Conservation (phyloP, 768 basidiomycete species). For the Calocybe cyanea region DNA sequence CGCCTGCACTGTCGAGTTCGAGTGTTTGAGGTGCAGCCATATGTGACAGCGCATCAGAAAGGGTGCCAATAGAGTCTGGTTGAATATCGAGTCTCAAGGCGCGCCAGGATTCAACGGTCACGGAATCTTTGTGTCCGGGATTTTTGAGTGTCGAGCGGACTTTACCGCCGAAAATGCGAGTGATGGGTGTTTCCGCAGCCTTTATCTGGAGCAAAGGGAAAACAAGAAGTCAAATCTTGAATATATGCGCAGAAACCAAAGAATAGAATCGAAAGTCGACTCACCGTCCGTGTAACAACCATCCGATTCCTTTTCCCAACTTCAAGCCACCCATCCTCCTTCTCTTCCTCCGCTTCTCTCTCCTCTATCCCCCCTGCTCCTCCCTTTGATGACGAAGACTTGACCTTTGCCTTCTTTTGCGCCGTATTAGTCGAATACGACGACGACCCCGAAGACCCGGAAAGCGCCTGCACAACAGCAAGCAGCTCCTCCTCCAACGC, state of each 20-base stretch:
- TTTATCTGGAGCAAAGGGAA: slow-evolving; percentile 50
- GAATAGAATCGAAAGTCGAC: slow-evolving; percentile 23
- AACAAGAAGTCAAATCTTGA: neutral
- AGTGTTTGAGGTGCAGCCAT: slow-evolving; percentile 80
- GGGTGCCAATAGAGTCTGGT: slow-evolving; percentile 50
- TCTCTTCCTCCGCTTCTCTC: slow-evolving; percentile 19
- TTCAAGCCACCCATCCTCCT: slow-evolving; percentile 84
- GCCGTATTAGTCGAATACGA: no score
- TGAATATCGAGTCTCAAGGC: slow-evolving; percentile 88
- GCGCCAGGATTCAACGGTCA: slow-evolving; percentile 90
- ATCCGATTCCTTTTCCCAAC: slow-evolving; percentile 86
- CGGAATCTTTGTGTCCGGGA: slow-evolving; percentile 81
- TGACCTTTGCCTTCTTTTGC: slow-evolving; percentile 23
- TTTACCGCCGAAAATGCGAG: slow-evolving; percentile 90
- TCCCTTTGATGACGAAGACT: slow-evolving; percentile 22
- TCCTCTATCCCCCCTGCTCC: slow-evolving; percentile 34
- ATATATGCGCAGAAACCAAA: no score
- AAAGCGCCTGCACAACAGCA: slow-evolving; percentile 45
- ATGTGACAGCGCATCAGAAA: slow-evolving; percentile 78
- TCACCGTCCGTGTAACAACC: slow-evolving; percentile 74
- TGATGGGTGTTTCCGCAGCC: slow-evolving; percentile 81
- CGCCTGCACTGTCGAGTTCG: slow-evolving; percentile 67
- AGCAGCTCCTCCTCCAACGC: slow-evolving; percentile 91
- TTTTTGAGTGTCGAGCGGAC: slow-evolving; percentile 80
- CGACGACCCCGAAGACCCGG: slow-evolving; percentile 26